Base-by-base conservation (phyloP, 1,139 yeast genomes). In the Geotrichum cucujoidarum region DNA sequence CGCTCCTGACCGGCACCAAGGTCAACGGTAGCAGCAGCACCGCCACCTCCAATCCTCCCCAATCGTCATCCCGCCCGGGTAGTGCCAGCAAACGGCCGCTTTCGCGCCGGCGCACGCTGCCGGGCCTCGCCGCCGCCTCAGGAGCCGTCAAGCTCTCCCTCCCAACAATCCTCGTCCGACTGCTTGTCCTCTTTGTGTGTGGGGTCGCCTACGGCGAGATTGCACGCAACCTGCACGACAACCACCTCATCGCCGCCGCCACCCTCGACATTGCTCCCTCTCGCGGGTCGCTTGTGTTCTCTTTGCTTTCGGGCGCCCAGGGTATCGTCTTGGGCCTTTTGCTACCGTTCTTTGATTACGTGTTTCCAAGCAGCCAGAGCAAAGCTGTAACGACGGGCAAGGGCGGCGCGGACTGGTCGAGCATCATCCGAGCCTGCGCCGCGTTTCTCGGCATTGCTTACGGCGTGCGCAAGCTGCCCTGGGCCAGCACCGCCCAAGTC, bases 381-480 rank as follows among this genome's bases (percentile, higher is more conserved):
- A 10, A 25, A 18, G 36, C 27, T 5, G 34, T 44, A 4, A 39
- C 46, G 11, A 41, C 47, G 13, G 60, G 61, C 29, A 55, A 59
- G 50, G 59, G 63, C 29, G 61, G 62, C 25, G 53, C 61, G 51
- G 70, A 70, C 43, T 67, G 72, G 62, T 60, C 70, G 6, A 65
- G 77, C 5, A 67, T 80, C 32, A 63, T 80, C 52, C 75, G 95
- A 53, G 77, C 86, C 34, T 71, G 78, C 45, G 81, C 87, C 43
- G 89, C 95, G 6, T 79, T 89, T 58, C 68, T 89, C 53, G 97
- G 97, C 2, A 78, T 90, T 25, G 77, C 87, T 7, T 89, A 86
- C 60, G 95, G 95, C 20, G 77, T 89, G 40, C 77, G 94, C 54
- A 83, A 83, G 57, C 75, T 87, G 42, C 83, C 83, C 55, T 88